A percentile compares a stretch with the other conserved stretches of the same genome.
These are phyloP conservation scores for Escallonia rubra DNA, from an alignment of 129 eudicot genomes.

Conservation along the genomic window DNA sequence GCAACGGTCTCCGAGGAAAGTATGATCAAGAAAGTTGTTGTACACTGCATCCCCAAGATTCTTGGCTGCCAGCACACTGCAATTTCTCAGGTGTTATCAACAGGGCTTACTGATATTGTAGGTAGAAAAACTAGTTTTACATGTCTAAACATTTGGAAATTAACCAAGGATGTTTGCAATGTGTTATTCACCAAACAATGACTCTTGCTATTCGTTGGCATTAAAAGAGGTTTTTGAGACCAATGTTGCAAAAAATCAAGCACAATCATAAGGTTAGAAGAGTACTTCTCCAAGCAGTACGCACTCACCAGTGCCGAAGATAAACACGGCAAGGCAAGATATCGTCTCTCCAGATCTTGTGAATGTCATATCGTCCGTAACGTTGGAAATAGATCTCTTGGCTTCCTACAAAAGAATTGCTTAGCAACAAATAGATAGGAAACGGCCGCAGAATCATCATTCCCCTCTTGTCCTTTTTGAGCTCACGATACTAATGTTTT, in stretches of 20 bases:
- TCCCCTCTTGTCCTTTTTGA: no score
- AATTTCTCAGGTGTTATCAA: not conserved
- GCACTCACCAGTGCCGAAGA: slow-evolving; percentile 85
- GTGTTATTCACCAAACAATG: not conserved
- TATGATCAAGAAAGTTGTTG: slow-evolving; percentile 76
- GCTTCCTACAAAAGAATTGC: slow-evolving; percentile 41
- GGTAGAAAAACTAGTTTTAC: not conserved
- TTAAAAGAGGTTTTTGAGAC: not conserved
- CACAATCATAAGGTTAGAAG: not conserved
- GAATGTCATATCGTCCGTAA: slow-evolving; percentile 65
- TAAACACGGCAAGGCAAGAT: slow-evolving; percentile 85
- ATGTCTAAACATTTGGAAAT: not conserved
- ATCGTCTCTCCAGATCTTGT: slow-evolving; percentile 87
- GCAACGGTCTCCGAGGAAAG: slow-evolving; percentile 86
- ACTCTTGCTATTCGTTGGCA: no score
- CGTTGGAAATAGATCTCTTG: slow-evolving; percentile 63
- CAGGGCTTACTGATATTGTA: not conserved
- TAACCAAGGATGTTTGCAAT: not conserved
- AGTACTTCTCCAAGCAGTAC: not conserved
- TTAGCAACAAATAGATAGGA: no score
- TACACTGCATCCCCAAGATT: slow-evolving; percentile 63
- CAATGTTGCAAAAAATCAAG: not conserved
- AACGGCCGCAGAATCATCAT: no score
- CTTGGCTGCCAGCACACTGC: slow-evolving; percentile 92
- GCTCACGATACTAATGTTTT: no score